Evolutionary conservation across 2,329 filamentous ascomycete species (phyloP), one percentile per base, ranked within the genome.

Genomic region (Conoideocrella luteorostrata): DNA sequence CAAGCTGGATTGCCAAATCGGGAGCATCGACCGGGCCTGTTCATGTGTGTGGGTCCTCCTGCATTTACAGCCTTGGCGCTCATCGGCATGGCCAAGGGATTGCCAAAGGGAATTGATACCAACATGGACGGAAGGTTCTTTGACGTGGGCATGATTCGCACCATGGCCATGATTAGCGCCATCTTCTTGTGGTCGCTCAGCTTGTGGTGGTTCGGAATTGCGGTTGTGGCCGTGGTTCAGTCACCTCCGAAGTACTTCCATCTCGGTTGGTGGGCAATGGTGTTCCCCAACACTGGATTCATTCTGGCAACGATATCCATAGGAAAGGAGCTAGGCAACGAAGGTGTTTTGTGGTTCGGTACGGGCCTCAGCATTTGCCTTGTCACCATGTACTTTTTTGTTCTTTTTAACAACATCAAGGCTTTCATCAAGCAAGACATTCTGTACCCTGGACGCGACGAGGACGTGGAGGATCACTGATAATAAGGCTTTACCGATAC

Each of bases 21-120:
- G 7, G 79, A 84, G 54, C 79, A 83, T 48, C 69, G 84, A 40
- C 80, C 84, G 0, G 83, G 78, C 1, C 75, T 88, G 58, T 88
- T 86, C 67, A 86, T 88, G 67, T 82, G 80, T 47, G 84, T 87
- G n/a, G 84, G 84, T 0, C 82, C 84, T 2, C 82, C 83, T 1
- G 75, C 80, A 1, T 88, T 86, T 66, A 88, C 84, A 1, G 79
- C 78, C 1, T 66, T 87, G 12, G 83, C 84, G 0, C 69, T 87
- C 32, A 76, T 88, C 29, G 82, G 82, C 38, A 82, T 87, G 74
- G 73, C 82, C 1, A 58, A 60, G 26, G 47, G 52, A 3, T 52
- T 61, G 4, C 72, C 75, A 6, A 62, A 66, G 34, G 63, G 62
- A 7, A 62, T 78, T 22, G 69, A 75, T 41, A 60, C 60, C 11